Percentiles rank a stretch among this genome's conserved stretches.
These are phyloP conservation scores for Forsythia viridissima DNA, from an alignment of 257 asterid species.

Conservation along the genomic window DNA sequence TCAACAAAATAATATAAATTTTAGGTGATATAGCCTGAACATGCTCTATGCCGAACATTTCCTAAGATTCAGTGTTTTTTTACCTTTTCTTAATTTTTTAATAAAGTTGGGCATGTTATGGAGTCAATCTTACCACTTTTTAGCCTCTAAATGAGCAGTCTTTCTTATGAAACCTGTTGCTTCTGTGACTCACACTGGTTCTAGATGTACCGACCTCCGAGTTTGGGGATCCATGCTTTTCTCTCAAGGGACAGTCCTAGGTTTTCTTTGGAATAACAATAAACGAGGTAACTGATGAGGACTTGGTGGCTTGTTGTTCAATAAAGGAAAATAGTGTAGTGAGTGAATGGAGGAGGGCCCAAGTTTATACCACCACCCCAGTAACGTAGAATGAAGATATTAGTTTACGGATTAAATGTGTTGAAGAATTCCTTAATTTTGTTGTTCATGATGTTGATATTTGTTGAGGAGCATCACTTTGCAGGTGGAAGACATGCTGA, in stretches of 20 bases:
- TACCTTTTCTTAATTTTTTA: neutral
- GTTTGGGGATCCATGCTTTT: slow-evolving; percentile 8
- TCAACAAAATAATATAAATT: neutral
- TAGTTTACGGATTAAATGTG: neutral
- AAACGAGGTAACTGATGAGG: neutral
- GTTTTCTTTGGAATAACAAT: neutral
- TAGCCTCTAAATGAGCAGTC: neutral
- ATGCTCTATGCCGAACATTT: neutral
- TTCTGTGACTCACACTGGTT: slow-evolving; percentile 13
- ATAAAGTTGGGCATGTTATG: slow-evolving; percentile 1
- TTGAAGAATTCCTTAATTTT: neutral
- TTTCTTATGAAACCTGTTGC: slow-evolving; percentile 13
- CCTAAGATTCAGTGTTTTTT: neutral
- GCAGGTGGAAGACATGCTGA: slow-evolving; percentile 99
- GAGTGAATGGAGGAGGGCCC: slow-evolving; percentile 6
- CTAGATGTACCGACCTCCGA: neutral
- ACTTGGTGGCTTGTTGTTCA: neutral
- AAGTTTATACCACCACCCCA: slow-evolving; percentile 2
- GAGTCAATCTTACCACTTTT: slow-evolving; percentile 10
- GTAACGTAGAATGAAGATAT: neutral
- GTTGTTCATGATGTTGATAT: slow-evolving; percentile 21
- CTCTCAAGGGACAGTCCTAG: slow-evolving; percentile 3
- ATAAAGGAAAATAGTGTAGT: neutral
- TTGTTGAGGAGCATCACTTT: slow-evolving; percentile 23
- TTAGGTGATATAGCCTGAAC: neutral